These are phyloP conservation scores for Phytophthora lateralis DNA, from an alignment of 352 stramenopile species.

Conservation along the genomic window DNA sequence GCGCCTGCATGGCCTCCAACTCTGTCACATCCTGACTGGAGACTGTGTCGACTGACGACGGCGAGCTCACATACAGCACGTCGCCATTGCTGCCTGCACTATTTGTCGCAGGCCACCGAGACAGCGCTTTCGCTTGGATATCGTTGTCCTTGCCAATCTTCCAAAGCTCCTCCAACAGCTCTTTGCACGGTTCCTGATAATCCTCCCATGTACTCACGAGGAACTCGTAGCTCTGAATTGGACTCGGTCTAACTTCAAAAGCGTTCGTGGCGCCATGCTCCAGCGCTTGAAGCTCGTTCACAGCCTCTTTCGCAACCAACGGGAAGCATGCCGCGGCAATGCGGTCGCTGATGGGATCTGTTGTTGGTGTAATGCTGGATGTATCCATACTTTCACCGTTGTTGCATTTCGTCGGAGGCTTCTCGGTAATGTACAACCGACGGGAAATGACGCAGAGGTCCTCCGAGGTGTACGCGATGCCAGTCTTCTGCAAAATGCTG, in stretches of 20 bases:
- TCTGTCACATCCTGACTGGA: constrained; percentile 78
- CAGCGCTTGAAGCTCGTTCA: constrained; percentile 45
- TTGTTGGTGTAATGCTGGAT: not conserved
- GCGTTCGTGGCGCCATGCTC: constrained; percentile 39
- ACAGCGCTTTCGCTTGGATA: constrained; percentile 55
- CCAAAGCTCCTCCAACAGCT: constrained; percentile 61
- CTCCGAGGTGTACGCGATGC: constrained; percentile 52
- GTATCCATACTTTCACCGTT: constrained; percentile 5
- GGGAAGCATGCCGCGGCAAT: constrained; percentile 68
- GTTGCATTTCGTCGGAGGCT: constrained; percentile 1
- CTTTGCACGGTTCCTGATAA: constrained; percentile 52
- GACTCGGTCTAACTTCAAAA: constrained; percentile 47
- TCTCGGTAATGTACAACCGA: constrained; percentile 62
- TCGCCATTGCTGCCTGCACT: constrained; percentile 20
- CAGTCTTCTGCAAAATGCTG: constrained; percentile 55
- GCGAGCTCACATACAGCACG: constrained; percentile 64
- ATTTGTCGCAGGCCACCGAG: constrained; percentile 16
- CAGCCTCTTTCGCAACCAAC: constrained; percentile 50
- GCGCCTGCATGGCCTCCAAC: constrained; percentile 53
- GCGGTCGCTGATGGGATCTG: constrained; percentile 62
- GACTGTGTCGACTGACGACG: constrained; percentile 38
- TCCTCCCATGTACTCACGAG: constrained; percentile 59
- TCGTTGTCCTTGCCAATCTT: constrained; percentile 70
- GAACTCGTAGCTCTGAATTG: constrained; percentile 58
- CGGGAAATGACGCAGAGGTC: constrained; percentile 71